Conservation (phyloP, 1,284 basidiomycete genomes). For the Xerocomus amazonicus region DNA sequence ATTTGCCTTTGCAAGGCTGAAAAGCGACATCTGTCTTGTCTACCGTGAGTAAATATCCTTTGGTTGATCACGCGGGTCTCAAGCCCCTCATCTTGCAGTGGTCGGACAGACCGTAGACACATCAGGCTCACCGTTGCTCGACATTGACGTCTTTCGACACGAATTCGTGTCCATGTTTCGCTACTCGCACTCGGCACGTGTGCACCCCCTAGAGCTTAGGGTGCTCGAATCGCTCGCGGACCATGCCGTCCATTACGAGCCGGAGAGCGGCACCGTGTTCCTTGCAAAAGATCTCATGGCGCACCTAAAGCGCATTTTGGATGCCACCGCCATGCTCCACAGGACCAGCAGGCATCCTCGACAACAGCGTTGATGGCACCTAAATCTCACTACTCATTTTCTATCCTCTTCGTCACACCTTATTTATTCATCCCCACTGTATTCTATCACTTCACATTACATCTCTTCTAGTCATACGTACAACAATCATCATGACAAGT, state of each 20-base stretch:
- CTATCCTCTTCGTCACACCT: background rate
- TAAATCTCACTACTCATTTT: too few relatives aligned
- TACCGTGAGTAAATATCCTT: conserved; percentile 38
- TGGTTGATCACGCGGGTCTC: background rate
- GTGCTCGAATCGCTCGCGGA: conserved; percentile 55
- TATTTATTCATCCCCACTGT: conserved; percentile 11
- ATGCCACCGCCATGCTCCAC: conserved; percentile 20
- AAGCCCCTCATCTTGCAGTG: conserved; percentile 9
- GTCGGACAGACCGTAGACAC: conserved; percentile 14
- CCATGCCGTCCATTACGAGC: conserved; percentile 50
- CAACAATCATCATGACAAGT: conserved; percentile 1
- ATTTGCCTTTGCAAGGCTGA: conserved; percentile 49
- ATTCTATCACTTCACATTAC: conserved; percentile 10
- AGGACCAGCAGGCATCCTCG: conserved; percentile 11
- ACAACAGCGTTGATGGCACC: conserved; percentile 10
- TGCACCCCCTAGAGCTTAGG: conserved; percentile 51
- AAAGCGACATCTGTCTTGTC: conserved; percentile 44
- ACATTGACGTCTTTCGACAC: conserved; percentile 45
- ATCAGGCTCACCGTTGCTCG: conserved; percentile 13
- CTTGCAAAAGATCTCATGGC: conserved; percentile 56
- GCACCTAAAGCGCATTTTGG: conserved; percentile 44
- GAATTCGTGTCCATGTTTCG: conserved; percentile 61
- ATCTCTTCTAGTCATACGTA: background rate
- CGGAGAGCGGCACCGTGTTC: conserved; percentile 61
- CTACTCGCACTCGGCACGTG: conserved; percentile 40